Conservation (phyloP, 345 rosid genomes). For the Xanthoceras sorbifolium region DNA sequence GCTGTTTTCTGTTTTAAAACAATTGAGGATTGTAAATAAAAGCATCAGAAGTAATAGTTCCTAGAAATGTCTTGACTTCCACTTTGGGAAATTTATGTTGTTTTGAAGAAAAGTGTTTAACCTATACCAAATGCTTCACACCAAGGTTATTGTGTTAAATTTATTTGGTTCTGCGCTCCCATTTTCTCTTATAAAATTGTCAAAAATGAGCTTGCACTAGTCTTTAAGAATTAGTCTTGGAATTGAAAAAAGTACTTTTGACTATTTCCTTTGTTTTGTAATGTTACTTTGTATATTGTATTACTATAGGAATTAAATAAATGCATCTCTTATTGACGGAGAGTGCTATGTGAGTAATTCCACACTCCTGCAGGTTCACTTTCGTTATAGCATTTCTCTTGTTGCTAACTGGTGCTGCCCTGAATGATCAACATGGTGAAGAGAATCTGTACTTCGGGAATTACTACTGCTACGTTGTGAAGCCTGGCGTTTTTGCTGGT, state of each 20-base stretch:
- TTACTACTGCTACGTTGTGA: constrained; percentile 78
- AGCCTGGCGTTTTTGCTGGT: constrained; percentile 80
- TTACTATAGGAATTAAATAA: not conserved
- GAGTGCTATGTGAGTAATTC: not conserved
- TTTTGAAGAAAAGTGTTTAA: not conserved
- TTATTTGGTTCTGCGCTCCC: not conserved
- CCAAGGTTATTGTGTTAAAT: not conserved
- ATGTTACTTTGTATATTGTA: not conserved
- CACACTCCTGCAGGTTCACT: constrained; percentile 62
- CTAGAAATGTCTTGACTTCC: not conserved
- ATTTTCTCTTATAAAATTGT: not conserved
- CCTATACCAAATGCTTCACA: not conserved
- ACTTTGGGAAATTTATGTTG: not conserved
- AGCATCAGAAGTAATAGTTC: not conserved
- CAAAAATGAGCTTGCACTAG: not conserved
- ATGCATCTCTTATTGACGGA: not conserved
- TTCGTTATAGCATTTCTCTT: constrained; percentile 74
- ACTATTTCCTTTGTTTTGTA: not conserved
- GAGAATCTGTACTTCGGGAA: constrained; percentile 42
- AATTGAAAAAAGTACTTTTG: not conserved
- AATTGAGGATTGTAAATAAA: no score
- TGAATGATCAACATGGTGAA: constrained; percentile 65
- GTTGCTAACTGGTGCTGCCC: constrained; percentile 76
- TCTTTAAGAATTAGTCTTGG: not conserved
- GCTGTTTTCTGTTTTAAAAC: no score